These are phyloP conservation scores for Xylaria sp. DNA, from an alignment of 2,329 filamentous ascomycete species.

Conservation along the genomic window DNA sequence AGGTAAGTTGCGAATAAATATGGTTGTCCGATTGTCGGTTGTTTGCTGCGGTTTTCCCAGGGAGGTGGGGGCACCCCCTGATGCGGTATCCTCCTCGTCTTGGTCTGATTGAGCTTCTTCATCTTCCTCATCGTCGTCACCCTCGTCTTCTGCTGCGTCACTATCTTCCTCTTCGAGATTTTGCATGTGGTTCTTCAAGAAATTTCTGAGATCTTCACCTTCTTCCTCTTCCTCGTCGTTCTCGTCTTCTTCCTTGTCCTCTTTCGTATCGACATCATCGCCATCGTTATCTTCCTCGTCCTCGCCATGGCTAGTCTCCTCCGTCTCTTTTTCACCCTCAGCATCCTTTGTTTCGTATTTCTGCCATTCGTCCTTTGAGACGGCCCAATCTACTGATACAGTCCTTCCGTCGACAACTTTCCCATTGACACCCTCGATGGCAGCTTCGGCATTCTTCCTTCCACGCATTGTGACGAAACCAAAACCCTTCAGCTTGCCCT, in stretches of 20 bases:
- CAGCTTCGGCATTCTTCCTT: slow-evolving; percentile 90
- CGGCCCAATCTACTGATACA: slow-evolving; percentile 95
- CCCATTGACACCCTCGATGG: slow-evolving; percentile 85
- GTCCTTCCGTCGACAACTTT: slow-evolving; percentile 88
- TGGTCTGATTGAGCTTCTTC: slow-evolving; percentile 51
- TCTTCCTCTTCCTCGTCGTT: slow-evolving; percentile 54
- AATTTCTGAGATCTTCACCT: slow-evolving; percentile 59
- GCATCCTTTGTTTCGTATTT: slow-evolving; percentile 59
- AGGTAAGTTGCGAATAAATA: slow-evolving; percentile 94
- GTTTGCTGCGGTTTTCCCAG: slow-evolving; percentile 51
- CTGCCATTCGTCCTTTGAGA: slow-evolving; percentile 89
- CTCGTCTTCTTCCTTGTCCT: slow-evolving; percentile 59
- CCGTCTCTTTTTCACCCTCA: slow-evolving; percentile 41
- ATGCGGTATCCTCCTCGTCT: slow-evolving; percentile 53
- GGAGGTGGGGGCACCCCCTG: slow-evolving; percentile 43
- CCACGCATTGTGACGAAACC: slow-evolving; percentile 92
- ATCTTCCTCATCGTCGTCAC: slow-evolving; percentile 47
- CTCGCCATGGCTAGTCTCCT: slow-evolving; percentile 49
- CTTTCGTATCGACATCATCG: slow-evolving; percentile 45
- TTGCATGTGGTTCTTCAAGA: slow-evolving; percentile 68
- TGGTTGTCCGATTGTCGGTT: slow-evolving; percentile 76
- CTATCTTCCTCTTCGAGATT: slow-evolving; percentile 69
- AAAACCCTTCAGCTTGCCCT: slow-evolving; percentile 83
- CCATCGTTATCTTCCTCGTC: slow-evolving; percentile 43
- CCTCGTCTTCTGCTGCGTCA: slow-evolving; percentile 51